Evolutionary conservation across 2,329 filamentous ascomycete genomes (phyloP).

Genomic region (Pezizomycotina sp.): DNA sequence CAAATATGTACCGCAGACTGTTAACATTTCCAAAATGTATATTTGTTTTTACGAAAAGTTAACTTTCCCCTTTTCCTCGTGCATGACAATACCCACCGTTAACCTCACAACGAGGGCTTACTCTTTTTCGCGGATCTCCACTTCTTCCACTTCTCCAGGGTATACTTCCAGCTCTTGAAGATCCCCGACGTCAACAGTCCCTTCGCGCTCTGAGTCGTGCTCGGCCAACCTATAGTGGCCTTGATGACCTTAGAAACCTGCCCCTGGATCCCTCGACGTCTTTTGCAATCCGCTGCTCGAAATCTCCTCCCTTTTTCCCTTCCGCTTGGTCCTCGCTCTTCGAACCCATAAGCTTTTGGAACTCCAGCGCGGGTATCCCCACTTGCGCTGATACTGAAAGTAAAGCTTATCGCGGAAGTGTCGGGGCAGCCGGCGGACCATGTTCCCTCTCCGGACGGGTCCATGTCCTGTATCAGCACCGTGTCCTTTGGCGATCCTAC

Average conservation of each 20-base stretch:
- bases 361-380: slow-evolving; percentile 69
- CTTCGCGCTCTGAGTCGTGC: slow-evolving; percentile 74
- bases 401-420: slow-evolving; percentile 79
- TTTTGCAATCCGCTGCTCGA: slow-evolving; percentile 73
- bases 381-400: slow-evolving; percentile 86
- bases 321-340: slow-evolving; percentile 50
- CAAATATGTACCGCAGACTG: too few species aligned
- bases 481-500: slow-evolving; percentile 38
- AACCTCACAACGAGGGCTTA: too few species aligned
- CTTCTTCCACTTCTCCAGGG: slow-evolving; percentile 65
- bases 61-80: too few species aligned
- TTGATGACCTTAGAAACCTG: slow-evolving; percentile 63
- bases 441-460: slow-evolving; percentile 82
- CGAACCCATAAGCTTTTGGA: slow-evolving; percentile 67
- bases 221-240: slow-evolving; percentile 83
- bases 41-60: too few species aligned
- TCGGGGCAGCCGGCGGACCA: slow-evolving; percentile 80
- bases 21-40: too few species aligned
- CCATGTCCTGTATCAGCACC: slow-evolving; percentile 73
- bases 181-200: slow-evolving; percentile 64
- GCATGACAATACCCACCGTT: too few species aligned
- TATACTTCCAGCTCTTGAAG: slow-evolving; percentile 52
- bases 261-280: slow-evolving; percentile 48
- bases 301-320: slow-evolving; percentile 63
- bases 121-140: slow-evolving; percentile 30